Evolutionary conservation across 352 stramenopile genomes (phyloP), one percentile per base, ranked within the genome.

Genomic region (Phytophthora vignae): DNA sequence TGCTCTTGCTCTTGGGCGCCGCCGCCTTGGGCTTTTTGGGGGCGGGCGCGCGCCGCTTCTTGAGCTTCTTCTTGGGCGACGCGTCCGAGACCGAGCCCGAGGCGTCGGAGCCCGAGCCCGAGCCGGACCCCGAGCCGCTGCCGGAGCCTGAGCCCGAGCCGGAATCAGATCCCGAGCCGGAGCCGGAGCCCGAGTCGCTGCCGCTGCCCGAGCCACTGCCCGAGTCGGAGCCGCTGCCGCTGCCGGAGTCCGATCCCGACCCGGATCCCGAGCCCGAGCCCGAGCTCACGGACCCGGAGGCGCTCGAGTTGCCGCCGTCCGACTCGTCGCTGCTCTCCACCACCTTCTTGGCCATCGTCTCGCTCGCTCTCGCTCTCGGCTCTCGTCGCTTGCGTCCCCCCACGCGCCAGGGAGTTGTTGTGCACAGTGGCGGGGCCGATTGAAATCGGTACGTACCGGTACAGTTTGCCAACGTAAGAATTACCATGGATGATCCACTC

Each of bases 261-360:
- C 72, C 76, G 0, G 69, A 81, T 1, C 67, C 74, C 0, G 71
- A 84, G 52, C 77, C 74, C 9, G 69, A 88, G 62, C 85, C 78
- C 2, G 85, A 92, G 57, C 82, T 90, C 59, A 76, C 78, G 0
- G 85, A 91, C 17, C 82, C 80, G 9, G 84, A 91, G 2, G 70
- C 82, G 19, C 80, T 88, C 58, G 86, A 92, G 61, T 65, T 72
- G 42, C 84, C 84, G 52, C 74, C 82, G 50, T 93, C 85, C 58
- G 80, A 90, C 69, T 92, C 86, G 76, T 91, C 87, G 73, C 87
- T 92, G 74, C 87, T 94, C 60, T 89, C 87, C 22, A 92, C 77
- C 55, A 89, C 84, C 73, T 88, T 87, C 82, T 92, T 94, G 58
- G 78, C 81, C 77, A 84, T 86, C 17, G 36, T 2, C 2, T 50